These are phyloP conservation scores for Lophiotrema nucula DNA, from an alignment of 495 filamentous ascomycete species.

Conservation along the genomic window DNA sequence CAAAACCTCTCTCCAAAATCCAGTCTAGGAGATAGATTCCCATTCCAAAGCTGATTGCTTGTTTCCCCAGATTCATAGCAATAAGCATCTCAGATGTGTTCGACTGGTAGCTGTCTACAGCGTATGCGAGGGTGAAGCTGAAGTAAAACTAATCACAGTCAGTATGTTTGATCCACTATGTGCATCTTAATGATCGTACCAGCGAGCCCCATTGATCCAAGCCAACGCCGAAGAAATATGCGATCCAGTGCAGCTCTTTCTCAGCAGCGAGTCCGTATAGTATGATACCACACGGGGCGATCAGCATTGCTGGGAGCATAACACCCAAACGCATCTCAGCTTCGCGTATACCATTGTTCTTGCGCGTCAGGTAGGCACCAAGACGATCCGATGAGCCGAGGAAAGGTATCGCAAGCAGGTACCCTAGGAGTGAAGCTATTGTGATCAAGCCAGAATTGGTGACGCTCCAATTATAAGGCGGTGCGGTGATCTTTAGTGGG, in stretches of 20 bases:
- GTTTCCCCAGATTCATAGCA: constrained; percentile 67
- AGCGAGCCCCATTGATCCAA: constrained; percentile 55
- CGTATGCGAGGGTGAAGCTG: constrained; percentile 59
- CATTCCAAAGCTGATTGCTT: constrained; percentile 62
- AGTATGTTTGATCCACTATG: too few species aligned
- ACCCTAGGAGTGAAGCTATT: constrained; percentile 53
- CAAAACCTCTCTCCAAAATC: constrained; percentile 57
- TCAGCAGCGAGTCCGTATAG: constrained; percentile 57
- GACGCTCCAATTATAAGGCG: constrained; percentile 57
- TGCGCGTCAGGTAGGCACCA: constrained; percentile 54
- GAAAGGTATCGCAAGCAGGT: constrained; percentile 56
- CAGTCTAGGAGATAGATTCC: constrained; percentile 58
- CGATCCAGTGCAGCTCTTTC: constrained; percentile 54
- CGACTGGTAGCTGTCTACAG: constrained; percentile 57
- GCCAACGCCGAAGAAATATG: constrained; percentile 54
- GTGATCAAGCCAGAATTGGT: constrained; percentile 58
- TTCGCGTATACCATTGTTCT: constrained; percentile 58
- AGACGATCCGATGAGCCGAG: constrained; percentile 56
- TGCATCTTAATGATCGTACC: too few species aligned
- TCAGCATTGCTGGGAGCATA: constrained; percentile 53
- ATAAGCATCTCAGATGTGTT: constrained; percentile 65
- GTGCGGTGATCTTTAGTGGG: constrained; percentile 53
- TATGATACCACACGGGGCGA: constrained; percentile 55
- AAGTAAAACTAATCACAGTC: constrained; percentile 58
- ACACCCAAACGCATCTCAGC: constrained; percentile 62